phyloP scores from a whole-genome alignment of 2,329 filamentous ascomycete species.

The Colletotrichum sublineola region DNA sequence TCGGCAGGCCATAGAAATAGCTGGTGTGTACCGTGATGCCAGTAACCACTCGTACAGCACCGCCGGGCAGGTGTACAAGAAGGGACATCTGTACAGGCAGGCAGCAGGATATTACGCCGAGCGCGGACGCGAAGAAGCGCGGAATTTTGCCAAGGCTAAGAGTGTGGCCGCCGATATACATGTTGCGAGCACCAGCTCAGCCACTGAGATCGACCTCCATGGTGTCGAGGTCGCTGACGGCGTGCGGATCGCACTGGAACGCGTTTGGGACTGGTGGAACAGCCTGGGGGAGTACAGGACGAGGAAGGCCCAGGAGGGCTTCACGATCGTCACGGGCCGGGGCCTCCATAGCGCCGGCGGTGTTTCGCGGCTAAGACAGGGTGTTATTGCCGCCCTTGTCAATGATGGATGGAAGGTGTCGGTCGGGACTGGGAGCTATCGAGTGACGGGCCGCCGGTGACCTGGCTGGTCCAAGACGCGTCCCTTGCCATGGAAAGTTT shows the following conservation, averaged over 20 bases:
- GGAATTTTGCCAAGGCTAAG: slow-evolving; percentile 68
- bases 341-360: slow-evolving; percentile 85
- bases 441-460: slow-evolving; percentile 72
- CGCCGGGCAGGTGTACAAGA: slow-evolving; percentile 58
- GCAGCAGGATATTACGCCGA: slow-evolving; percentile 83
- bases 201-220: slow-evolving; percentile 80
- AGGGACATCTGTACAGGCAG: slow-evolving; percentile 76
- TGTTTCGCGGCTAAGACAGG: slow-evolving; percentile 80
- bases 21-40: slow-evolving; percentile 47
- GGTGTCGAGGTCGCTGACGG: slow-evolving; percentile 86
- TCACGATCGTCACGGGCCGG: slow-evolving; percentile 83
- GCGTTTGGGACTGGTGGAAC: slow-evolving; percentile 82
- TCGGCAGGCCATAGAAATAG: slow-evolving; percentile 44
- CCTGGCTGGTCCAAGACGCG: slow-evolving; percentile 17
- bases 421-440: slow-evolving; percentile 76
- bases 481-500: neutral
- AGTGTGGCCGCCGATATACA: slow-evolving; percentile 78
- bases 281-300: slow-evolving; percentile 74
- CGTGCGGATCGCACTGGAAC: slow-evolving; percentile 79
- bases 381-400: slow-evolving; percentile 81
- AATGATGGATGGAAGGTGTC: slow-evolving; percentile 88
- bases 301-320: slow-evolving; percentile 65
- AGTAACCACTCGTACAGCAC: slow-evolving; percentile 52
- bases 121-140: slow-evolving; percentile 74
- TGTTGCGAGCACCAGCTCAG: slow-evolving; percentile 76